Base-by-base conservation (phyloP, 345 rosid species). In the Passiflora organensis region DNA sequence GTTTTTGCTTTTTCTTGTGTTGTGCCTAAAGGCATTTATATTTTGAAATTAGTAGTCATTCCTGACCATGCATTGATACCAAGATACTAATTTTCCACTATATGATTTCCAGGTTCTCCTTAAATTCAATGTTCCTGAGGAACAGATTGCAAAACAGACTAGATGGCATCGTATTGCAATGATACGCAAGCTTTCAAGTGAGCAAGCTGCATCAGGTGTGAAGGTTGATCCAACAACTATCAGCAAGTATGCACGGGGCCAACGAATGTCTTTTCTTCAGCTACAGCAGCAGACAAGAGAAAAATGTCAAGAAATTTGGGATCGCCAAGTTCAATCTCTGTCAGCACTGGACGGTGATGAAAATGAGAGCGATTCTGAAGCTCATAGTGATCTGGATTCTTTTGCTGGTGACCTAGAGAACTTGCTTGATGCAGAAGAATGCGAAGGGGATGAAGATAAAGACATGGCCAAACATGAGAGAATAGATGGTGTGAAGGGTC, bases 231-330 rank as follows among this genome's bases (percentile, higher is more conserved):
- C 95, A 56, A 81, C 95, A 62, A 86, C 99, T 42, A 89, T 89
- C 60, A 75, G 87, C 72, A 89, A 86, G 70, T 93, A 89, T 83
- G 99, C 99, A 44, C 95, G 94, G 58, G 99, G 99, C 48, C 99
- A 93, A 73, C 70, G 97, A 43, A 93, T 93, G 99, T 93, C 99
- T 59, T 93, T 84, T 72, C 85, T 89, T 63, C 99, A 93, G 85
- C 70, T 89, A 69, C 99, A 93, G 73, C 99, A 93, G 62, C 97
- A 93, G 77, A 91, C 97, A 51, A 85, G 99, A 63, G 99, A 89
- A 76, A 93, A 89, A 62, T 93, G 99, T 63, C 97, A 89, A 77
- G 99, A 93, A 68, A 93, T 93, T 58, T 93, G 99, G 99, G 99
- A 93, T 66, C 82, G 94, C 58, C 97, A 89, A 72, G 78, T 83